phyloP scores from a whole-genome alignment of 805 yeast species.

The Sugiyamaella marilandica region DNA sequence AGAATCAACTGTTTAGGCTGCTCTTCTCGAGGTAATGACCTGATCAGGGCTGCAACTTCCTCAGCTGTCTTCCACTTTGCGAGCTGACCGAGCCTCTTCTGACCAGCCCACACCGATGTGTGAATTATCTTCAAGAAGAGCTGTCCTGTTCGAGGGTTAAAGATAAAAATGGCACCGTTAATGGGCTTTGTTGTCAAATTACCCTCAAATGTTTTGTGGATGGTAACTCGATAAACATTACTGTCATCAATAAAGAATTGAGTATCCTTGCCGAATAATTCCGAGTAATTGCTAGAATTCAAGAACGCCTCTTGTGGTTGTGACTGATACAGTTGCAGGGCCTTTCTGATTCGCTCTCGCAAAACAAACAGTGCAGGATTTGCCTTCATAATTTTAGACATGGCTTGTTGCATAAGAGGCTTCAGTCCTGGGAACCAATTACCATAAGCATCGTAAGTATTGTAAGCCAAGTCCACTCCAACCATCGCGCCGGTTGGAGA shows the following conservation, averaged over 20 bases:
- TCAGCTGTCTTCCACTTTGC: slow-evolving; percentile 99
- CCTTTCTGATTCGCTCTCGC: slow-evolving; percentile 91
- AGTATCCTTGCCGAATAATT: slow-evolving; percentile 75
- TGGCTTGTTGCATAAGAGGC: slow-evolving; percentile 81
- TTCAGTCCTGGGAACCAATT: slow-evolving; percentile 97
- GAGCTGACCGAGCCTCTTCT: slow-evolving; percentile 83
- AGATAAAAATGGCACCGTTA: slow-evolving; percentile 86
- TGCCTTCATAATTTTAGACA: slow-evolving; percentile 90
- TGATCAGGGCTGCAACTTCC: slow-evolving; percentile 85
- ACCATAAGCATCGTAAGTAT: slow-evolving; percentile 94
- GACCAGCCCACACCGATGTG: slow-evolving; percentile 96
- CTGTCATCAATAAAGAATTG: slow-evolving; percentile 90
- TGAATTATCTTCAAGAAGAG: slow-evolving; percentile 84
- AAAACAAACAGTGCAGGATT: slow-evolving; percentile 90
- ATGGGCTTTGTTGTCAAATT: slow-evolving; percentile 87
- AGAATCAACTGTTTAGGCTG: slow-evolving; percentile 91
- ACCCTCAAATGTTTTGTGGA: slow-evolving; percentile 89
- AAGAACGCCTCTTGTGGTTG: slow-evolving; percentile 90
- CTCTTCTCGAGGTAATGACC: slow-evolving; percentile 87
- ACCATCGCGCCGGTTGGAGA: slow-evolving; percentile 89
- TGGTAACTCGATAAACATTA: slow-evolving; percentile 87
- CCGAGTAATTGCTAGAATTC: slow-evolving; percentile 85
- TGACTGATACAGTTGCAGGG: slow-evolving; percentile 86
- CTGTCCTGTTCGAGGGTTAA: slow-evolving; percentile 90
- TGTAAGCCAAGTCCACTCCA: slow-evolving; percentile 90